phyloP scores from a whole-genome alignment of 805 yeast species.

The Schwanniomyces occidentalis region DNA sequence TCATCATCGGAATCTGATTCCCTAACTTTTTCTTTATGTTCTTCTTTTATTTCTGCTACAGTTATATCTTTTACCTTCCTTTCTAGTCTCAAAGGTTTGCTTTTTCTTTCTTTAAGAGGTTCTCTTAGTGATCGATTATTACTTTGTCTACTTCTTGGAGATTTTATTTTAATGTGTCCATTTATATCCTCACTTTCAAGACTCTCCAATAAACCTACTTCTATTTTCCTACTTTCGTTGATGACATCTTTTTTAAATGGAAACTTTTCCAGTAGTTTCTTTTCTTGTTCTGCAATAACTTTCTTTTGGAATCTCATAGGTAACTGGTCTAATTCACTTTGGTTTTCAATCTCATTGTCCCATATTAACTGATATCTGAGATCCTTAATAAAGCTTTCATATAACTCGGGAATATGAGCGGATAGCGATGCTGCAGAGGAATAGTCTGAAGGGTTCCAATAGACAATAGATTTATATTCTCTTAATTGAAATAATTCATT shows the following conservation, averaged over 20 bases:
- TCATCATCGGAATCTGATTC: slow-evolving; percentile 4
- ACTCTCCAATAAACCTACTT: slow-evolving; percentile 17
- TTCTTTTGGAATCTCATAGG: slow-evolving; percentile 44
- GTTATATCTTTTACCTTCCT: slow-evolving; percentile 4
- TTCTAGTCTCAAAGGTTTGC: slow-evolving; percentile 3
- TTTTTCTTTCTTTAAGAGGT: neutral
- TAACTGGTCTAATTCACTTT: slow-evolving; percentile 25
- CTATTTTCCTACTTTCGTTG: slow-evolving; percentile 20
- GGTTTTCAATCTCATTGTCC: slow-evolving; percentile 27
- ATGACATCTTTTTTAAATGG: slow-evolving; percentile 37
- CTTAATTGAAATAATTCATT: slow-evolving; percentile 66
- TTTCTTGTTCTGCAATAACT: slow-evolving; percentile 33
- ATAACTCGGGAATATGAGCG: slow-evolving; percentile 31
- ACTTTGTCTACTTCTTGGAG: slow-evolving; percentile 1
- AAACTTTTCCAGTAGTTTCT: slow-evolving; percentile 27
- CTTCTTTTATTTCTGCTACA: slow-evolving; percentile 8
- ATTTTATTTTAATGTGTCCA: slow-evolving; percentile 1
- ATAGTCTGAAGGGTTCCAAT: slow-evolving; percentile 58
- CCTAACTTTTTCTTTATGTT: slow-evolving; percentile 6
- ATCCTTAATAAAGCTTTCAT: slow-evolving; percentile 28
- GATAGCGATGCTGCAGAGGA: slow-evolving; percentile 15
- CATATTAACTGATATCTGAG: slow-evolving; percentile 30
- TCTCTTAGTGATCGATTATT: neutral
- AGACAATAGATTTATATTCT: slow-evolving; percentile 59
- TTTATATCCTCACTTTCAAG: slow-evolving; percentile 1